Evolutionary conservation across 371 early-diverging fungal genomes (phyloP).

Genomic region (Mortierella sp.): DNA sequence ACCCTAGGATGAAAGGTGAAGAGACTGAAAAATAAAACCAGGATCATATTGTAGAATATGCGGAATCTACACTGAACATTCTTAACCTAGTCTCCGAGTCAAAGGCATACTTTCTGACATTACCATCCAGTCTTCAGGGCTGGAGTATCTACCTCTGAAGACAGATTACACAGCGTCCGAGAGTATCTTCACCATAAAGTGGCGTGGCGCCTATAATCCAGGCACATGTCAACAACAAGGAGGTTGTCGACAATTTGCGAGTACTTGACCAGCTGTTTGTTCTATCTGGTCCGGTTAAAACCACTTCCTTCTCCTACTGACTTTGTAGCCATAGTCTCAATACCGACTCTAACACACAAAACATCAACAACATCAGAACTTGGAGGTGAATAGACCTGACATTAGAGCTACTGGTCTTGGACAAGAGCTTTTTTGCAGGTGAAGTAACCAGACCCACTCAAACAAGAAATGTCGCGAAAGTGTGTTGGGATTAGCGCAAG

Average conservation of each 20-base stretch:
- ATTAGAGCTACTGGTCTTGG: neutral
- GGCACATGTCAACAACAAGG: neutral
- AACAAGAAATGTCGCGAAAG: neutral
- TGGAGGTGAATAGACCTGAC: neutral
- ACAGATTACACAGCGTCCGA: neutral
- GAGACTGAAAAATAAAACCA: neutral
- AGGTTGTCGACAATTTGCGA: neutral
- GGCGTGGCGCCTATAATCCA: neutral
- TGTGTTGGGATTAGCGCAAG: neutral
- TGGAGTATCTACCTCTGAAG: slow-evolving; percentile 5
- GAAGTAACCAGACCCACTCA: neutral
- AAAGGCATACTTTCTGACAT: neutral
- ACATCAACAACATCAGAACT: neutral
- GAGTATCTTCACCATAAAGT: neutral
- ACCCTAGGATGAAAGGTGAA: neutral
- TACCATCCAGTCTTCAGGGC: neutral
- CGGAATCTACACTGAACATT: neutral
- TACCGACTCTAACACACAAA: neutral
- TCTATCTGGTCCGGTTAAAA: neutral
- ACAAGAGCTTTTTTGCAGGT: neutral
- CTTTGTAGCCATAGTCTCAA: neutral
- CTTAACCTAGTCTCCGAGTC: neutral
- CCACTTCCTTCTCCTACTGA: neutral
- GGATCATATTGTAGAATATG: neutral
- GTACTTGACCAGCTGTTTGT: neutral